These are phyloP conservation scores for Colletotrichum agaves DNA, from an alignment of 2,329 filamentous ascomycete genomes.

Conservation along the genomic window DNA sequence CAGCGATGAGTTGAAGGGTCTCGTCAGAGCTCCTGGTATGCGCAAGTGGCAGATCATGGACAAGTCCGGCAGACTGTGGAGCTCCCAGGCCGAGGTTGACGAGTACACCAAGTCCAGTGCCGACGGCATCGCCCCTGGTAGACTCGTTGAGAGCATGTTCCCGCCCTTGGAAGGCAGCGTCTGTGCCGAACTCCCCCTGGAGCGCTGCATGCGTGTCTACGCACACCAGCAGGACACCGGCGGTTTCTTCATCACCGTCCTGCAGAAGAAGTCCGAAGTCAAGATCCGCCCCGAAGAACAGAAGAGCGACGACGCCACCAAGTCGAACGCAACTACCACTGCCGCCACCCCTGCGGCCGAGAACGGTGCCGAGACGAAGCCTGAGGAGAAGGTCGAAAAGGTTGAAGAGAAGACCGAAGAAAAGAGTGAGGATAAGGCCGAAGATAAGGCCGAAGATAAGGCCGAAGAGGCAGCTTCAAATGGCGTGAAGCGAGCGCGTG, in stretches of 20 bases:
- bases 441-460: slow-evolving; percentile 14
- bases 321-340: slow-evolving; percentile 35
- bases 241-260: slow-evolving; percentile 95
- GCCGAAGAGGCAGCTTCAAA: slow-evolving; percentile 30
- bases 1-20: slow-evolving; percentile 77
- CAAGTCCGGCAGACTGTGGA: slow-evolving; percentile 82
- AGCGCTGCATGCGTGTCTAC: slow-evolving; percentile 93
- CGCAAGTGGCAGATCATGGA: slow-evolving; percentile 92
- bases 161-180: slow-evolving; percentile 65
- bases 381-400: slow-evolving; percentile 31
- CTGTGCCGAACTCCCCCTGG: slow-evolving; percentile 77
- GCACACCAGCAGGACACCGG: slow-evolving; percentile 96
- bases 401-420: slow-evolving; percentile 7
- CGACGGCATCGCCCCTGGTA: slow-evolving; percentile 69
- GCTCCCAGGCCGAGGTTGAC: slow-evolving; percentile 83
- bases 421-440: slow-evolving; percentile 19
- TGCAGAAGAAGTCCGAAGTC: slow-evolving; percentile 92
- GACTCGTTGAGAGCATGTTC: slow-evolving; percentile 87
- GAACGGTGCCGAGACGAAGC: slow-evolving; percentile 25
- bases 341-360: slow-evolving; percentile 35
- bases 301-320: slow-evolving; percentile 64
- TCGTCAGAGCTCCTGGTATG: slow-evolving; percentile 82
- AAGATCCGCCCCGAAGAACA: slow-evolving; percentile 68
- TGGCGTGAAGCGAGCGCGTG: slow-evolving; percentile 48
- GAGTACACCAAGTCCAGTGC: slow-evolving; percentile 71